These are phyloP conservation scores for Umbilicus rupestris DNA, from an alignment of 164 flowering plant genomes.

Conservation along the genomic window DNA sequence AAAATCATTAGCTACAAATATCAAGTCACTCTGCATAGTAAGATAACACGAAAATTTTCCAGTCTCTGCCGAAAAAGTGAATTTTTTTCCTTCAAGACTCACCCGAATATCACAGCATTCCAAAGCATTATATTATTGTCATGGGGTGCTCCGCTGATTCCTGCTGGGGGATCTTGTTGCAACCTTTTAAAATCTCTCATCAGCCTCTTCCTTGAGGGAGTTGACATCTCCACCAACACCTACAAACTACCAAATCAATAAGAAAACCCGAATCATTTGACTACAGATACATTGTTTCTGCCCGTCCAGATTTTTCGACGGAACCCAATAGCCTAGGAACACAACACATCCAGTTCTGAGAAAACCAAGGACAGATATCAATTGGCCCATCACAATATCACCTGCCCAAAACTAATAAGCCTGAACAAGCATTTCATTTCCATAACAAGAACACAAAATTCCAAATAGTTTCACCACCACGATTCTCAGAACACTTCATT, in stretches of 20 bases:
- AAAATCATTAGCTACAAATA: neutral
- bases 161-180: slow-evolving; percentile 75
- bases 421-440: no score
- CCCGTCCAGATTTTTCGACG: no score
- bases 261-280: neutral
- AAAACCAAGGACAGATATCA: no score
- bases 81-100: neutral
- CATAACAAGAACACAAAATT: no score
- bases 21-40: neutral
- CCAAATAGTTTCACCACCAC: no score
- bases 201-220: slow-evolving; percentile 63
- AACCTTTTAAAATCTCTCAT: slow-evolving; percentile 81
- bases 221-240: slow-evolving; percentile 44
- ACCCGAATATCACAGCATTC: slow-evolving; percentile 86
- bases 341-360: no score
- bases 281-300: neutral
- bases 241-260: neutral
- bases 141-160: slow-evolving; percentile 70
- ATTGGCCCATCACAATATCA: no score
- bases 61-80: neutral
- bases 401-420: no score
- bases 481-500: no score
- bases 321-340: no score
- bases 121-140: slow-evolving; percentile 71
- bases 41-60: no score